Conservation (phyloP, 306 rosid species). For the Ormosia emarginata region DNA sequence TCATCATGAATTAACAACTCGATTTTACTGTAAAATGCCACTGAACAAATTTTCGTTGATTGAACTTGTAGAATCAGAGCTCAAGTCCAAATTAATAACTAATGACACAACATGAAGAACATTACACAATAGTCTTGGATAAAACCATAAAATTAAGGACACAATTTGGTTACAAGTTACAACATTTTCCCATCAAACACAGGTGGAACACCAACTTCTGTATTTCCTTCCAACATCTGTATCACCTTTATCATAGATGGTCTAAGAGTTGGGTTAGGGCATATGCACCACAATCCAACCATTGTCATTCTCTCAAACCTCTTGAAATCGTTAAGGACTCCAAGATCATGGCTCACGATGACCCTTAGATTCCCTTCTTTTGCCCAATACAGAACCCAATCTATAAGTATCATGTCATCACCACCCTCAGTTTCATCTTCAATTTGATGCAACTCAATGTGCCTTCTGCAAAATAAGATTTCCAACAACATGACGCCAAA, state of each 20-base stretch:
- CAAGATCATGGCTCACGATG: constrained; percentile 12
- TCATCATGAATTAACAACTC: neutral
- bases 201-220: constrained; percentile 28
- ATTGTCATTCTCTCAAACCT: constrained; percentile 38
- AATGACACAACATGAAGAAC: neutral
- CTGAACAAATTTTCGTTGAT: neutral
- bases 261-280: constrained; percentile 24
- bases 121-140: neutral
- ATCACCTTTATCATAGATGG: constrained; percentile 30
- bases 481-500: constrained; percentile 34
- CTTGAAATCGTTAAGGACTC: constrained; percentile 7
- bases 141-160: neutral
- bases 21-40: neutral
- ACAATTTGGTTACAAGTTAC: neutral
- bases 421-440: constrained; percentile 5
- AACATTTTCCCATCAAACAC: neutral
- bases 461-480: constrained; percentile 26
- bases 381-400: constrained; percentile 20
- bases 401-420: constrained; percentile 22
- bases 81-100: neutral
- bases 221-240: constrained; percentile 35
- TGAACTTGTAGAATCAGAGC: neutral
- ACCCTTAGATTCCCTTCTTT: constrained; percentile 25
- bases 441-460: constrained; percentile 26
- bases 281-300: constrained; percentile 35